Percentiles rank a stretch among this genome's conserved stretches.
These are phyloP conservation scores for Solanum hybrid DNA, from an alignment of 305 asterid genomes.

Conservation along the genomic window DNA sequence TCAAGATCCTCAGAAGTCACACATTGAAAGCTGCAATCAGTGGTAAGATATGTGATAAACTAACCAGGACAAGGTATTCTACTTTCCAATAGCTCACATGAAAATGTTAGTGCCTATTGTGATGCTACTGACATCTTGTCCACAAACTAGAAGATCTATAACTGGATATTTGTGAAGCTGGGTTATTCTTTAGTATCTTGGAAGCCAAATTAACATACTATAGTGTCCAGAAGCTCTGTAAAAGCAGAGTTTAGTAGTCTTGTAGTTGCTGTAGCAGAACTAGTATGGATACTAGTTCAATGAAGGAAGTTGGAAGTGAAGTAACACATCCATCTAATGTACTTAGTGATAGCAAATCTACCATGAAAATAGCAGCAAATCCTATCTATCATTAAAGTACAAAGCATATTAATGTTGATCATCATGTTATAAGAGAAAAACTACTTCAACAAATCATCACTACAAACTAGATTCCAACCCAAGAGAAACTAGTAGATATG, in stretches of 20 bases:
- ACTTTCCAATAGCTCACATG: neutral
- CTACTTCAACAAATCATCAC: neutral
- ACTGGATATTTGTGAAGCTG: no score
- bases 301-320: neutral
- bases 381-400: neutral
- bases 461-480: neutral
- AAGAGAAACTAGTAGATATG: neutral
- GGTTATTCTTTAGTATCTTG: no score
- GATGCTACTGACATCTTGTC: neutral
- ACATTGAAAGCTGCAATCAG: neutral
- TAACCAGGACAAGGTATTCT: neutral
- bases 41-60: neutral
- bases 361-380: neutral
- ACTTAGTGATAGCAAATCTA: neutral
- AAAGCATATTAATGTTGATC: neutral
- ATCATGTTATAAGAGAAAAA: no score
- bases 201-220: neutral
- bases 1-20: neutral
- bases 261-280: neutral
- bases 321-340: neutral
- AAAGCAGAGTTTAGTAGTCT: neutral
- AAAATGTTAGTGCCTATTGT: neutral
- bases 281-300: neutral
- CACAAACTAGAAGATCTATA: neutral
- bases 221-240: neutral